Percentiles rank a stretch among this genome's conserved stretches.
Evolutionary conservation across 1,139 yeast species (phyloP).

Genomic region (Candida tropicalis): DNA sequence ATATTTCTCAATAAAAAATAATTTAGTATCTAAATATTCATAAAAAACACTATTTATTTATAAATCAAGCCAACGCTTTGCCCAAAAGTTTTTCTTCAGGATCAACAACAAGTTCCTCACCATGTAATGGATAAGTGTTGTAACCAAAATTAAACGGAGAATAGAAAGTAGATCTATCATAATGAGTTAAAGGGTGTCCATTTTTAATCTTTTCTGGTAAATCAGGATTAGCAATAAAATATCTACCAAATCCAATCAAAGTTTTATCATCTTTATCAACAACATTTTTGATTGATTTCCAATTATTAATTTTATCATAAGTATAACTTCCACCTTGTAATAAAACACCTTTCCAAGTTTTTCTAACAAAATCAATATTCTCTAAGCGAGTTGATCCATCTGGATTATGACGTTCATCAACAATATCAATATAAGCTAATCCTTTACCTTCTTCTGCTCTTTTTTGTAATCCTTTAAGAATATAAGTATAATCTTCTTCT

Average conservation of each 20-base stretch:
- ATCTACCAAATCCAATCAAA: slow-evolving; percentile 48
- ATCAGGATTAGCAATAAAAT: slow-evolving; percentile 56
- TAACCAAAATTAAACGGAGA: slow-evolving; percentile 25
- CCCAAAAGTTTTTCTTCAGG: slow-evolving; percentile 19
- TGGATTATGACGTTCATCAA: too few relatives aligned
- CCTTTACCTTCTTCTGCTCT: slow-evolving; percentile 40
- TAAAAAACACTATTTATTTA: too few relatives aligned
- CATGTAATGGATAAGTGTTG: slow-evolving; percentile 22
- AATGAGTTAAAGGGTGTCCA: slow-evolving; percentile 39
- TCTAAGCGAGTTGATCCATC: slow-evolving; percentile 16
- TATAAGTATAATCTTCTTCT: slow-evolving; percentile 34
- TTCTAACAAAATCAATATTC: slow-evolving; percentile 30
- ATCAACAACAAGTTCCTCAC: slow-evolving; percentile 15
- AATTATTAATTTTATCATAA: slow-evolving; percentile 22
- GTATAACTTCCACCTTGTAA: slow-evolving; percentile 50
- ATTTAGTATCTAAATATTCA: too few relatives aligned
- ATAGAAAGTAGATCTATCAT: slow-evolving; percentile 28
- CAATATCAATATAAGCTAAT: slow-evolving; percentile 53
- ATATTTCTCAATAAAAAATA: too few relatives aligned
- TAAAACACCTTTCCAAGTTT: slow-evolving; percentile 51
- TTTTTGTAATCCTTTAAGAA: slow-evolving; percentile 39
- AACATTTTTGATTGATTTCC: slow-evolving; percentile 23
- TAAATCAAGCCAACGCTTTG: slow-evolving; percentile 12
- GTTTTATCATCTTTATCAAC: slow-evolving; percentile 38
- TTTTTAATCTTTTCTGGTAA: slow-evolving; percentile 46